Percentiles rank a stretch among this genome's conserved stretches.
phyloP scores from a whole-genome alignment of 2,329 filamentous ascomycete species.

The Fusarium transvaalense region DNA sequence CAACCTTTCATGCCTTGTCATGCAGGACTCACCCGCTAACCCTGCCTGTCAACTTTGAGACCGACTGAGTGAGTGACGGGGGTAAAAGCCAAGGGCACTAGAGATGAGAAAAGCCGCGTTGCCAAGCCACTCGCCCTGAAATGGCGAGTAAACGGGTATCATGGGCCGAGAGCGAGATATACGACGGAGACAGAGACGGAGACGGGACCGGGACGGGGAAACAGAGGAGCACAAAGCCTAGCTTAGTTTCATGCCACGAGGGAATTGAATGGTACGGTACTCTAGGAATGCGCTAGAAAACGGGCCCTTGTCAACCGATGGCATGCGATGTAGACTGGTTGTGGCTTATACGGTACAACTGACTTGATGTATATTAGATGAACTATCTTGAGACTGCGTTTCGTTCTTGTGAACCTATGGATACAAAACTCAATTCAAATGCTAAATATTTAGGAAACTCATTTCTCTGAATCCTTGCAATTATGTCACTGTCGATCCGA shows the following conservation, averaged over 20 bases:
- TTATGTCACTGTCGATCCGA: slow-evolving; percentile 9
- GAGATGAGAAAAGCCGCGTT: slow-evolving; percentile 18
- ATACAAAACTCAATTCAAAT: slow-evolving; percentile 5
- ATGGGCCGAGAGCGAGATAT: slow-evolving; percentile 46
- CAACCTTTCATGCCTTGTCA: slow-evolving; percentile 18
- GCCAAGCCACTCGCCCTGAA: slow-evolving; percentile 38
- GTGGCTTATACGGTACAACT: background rate
- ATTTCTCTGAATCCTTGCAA: slow-evolving; percentile 20
- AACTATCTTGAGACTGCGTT: background rate
- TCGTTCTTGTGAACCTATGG: background rate
- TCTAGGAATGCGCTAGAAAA: slow-evolving; percentile 28
- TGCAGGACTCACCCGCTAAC: background rate
- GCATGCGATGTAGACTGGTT: background rate
- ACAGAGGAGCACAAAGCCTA: background rate
- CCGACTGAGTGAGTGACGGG: slow-evolving; percentile 2
- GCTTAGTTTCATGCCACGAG: slow-evolving; percentile 19
- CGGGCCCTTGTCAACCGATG: slow-evolving; percentile 1
- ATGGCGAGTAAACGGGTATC: slow-evolving; percentile 19
- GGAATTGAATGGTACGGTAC: slow-evolving; percentile 14
- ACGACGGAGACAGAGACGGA: slow-evolving; percentile 30
- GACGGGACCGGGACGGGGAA: slow-evolving; percentile 6
- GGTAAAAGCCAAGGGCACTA: background rate
- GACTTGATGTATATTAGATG: background rate
- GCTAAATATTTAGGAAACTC: slow-evolving; percentile 3
- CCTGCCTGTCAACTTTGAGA: slow-evolving; percentile 4